phyloP scores from a whole-genome alignment of 768 basidiomycete species.

The Atractiella rhizophila region DNA sequence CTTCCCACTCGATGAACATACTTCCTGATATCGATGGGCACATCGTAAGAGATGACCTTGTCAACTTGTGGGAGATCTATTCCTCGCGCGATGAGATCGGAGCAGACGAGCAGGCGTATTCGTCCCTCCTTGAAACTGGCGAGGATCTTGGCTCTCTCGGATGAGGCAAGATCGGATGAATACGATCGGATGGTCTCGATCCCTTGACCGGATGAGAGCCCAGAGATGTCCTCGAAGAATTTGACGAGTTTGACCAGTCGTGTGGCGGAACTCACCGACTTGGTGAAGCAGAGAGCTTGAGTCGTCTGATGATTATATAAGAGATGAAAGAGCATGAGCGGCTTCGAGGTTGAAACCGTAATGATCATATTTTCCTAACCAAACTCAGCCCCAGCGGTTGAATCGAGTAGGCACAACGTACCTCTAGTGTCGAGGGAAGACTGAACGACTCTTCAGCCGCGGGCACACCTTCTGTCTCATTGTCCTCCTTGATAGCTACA shows the following conservation, averaged over 20 bases:
- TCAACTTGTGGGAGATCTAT: conserved; percentile 80
- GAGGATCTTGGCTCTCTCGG: conserved; percentile 49
- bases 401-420: conserved; percentile 21
- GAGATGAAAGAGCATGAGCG: conserved; percentile 67
- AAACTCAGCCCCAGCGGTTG: background rate
- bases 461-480: conserved; percentile 36
- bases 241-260: conserved; percentile 59
- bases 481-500: conserved; percentile 50
- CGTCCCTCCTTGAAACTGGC: conserved; percentile 56
- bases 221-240: conserved; percentile 38
- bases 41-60: conserved; percentile 86
- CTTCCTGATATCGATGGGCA: conserved; percentile 88
- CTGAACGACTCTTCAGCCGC: conserved; percentile 24
- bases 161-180: conserved; percentile 53
- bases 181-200: conserved; percentile 42
- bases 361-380: conserved; percentile 73
- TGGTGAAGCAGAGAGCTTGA: conserved; percentile 81
- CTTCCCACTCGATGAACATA: conserved; percentile 94
- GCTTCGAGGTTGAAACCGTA: conserved; percentile 52
- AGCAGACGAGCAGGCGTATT: conserved; percentile 81
- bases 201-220: conserved; percentile 5
- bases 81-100: conserved; percentile 82
- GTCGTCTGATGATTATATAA: conserved; percentile 35
- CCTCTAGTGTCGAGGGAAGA: conserved; percentile 52
- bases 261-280: conserved; percentile 67